phyloP scores from a whole-genome alignment of 345 rosid species.

The Citrus sp. region DNA sequence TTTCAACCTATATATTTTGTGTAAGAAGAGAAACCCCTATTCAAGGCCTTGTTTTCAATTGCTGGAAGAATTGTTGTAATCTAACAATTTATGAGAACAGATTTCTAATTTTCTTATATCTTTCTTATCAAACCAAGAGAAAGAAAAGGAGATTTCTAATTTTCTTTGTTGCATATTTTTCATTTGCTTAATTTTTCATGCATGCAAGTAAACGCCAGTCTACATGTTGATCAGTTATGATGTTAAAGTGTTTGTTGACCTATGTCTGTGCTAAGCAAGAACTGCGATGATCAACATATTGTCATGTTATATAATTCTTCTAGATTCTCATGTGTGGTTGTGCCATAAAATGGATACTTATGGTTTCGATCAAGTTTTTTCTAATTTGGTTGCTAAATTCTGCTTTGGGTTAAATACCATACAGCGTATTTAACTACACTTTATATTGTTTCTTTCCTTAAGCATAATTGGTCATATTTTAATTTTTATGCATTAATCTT shows the following conservation, averaged over 20 bases:
- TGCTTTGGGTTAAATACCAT: background rate
- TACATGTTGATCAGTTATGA: background rate
- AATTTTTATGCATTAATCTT: background rate
- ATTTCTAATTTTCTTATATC: background rate
- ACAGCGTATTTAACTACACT: background rate
- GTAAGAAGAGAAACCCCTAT: background rate
- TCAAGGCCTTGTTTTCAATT: background rate
- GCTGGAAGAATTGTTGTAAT: background rate
- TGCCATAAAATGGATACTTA: background rate
- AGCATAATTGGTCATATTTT: background rate
- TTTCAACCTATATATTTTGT: background rate
- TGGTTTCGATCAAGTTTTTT: background rate
- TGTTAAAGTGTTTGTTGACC: background rate
- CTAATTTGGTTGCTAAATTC: slow-evolving; percentile 3
- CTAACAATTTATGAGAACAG: background rate
- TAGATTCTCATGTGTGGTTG: background rate
- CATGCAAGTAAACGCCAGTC: background rate
- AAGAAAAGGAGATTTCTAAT: background rate
- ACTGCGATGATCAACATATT: background rate
- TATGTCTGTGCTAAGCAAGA: background rate
- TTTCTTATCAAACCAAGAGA: too few relatives aligned
- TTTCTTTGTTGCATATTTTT: background rate
- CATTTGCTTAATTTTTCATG: background rate
- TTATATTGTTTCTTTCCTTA: background rate
- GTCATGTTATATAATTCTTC: background rate